Evolutionary conservation across 345 rosid species (phyloP).

Genomic region (Moricandia moricandioides): DNA sequence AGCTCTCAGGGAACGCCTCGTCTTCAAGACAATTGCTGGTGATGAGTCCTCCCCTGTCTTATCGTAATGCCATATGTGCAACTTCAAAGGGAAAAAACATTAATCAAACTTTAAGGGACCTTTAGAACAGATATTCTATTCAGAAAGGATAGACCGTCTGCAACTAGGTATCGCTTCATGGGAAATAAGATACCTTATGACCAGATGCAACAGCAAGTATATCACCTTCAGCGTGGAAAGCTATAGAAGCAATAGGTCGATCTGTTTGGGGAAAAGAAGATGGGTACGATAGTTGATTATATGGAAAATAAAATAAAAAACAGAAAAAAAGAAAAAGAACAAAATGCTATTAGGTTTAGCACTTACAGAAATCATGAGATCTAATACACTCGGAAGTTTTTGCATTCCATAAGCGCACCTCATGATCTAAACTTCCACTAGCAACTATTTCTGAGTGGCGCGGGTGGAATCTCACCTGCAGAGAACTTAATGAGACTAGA

Average conservation of each 20-base stretch:
- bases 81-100: constrained; percentile 34
- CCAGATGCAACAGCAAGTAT: constrained; percentile 84
- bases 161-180: constrained; percentile 4
- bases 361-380: constrained; percentile 73
- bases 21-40: constrained; percentile 64
- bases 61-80: constrained; percentile 73
- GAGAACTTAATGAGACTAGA: constrained; percentile 29
- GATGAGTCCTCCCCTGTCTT: constrained; percentile 58
- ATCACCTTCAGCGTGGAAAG: constrained; percentile 81
- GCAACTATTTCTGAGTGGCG: constrained; percentile 69
- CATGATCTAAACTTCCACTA: constrained; percentile 86
- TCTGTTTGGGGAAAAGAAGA: constrained; percentile 36
- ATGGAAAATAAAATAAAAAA: constrained; percentile 10
- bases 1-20: constrained; percentile 79
- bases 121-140: not conserved
- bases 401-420: constrained; percentile 84
- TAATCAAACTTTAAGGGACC: constrained; percentile 21
- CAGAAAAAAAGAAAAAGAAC: not conserved
- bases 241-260: constrained; percentile 86
- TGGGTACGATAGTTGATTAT: not conserved
- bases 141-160: not conserved
- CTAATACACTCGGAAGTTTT: constrained; percentile 65
- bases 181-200: constrained; percentile 59
- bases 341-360: not conserved
- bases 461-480: constrained; percentile 90